Percentiles rank a stretch among this genome's conserved stretches.
phyloP scores from a whole-genome alignment of 768 basidiomycete genomes.

The Termitomyces sp. region DNA sequence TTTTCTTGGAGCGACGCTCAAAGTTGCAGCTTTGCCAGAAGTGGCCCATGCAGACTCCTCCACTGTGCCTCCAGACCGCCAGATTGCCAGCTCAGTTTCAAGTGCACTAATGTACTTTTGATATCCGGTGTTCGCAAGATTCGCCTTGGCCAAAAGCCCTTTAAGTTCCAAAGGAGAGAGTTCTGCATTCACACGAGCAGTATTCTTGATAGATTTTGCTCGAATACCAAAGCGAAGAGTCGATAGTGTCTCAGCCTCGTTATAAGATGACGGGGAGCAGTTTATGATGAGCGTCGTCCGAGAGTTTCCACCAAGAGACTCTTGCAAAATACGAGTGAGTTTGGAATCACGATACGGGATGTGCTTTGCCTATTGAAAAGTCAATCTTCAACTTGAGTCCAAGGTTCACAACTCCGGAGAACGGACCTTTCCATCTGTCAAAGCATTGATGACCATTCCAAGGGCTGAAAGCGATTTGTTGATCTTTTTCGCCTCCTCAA shows the following conservation, averaged over 20 bases:
- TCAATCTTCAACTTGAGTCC: not conserved
- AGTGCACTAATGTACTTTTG: conserved; percentile 84
- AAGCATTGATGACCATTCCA: conserved; percentile 98
- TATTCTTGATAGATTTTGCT: conserved; percentile 99
- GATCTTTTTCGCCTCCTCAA: conserved; percentile 99
- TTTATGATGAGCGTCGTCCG: conserved; percentile 98
- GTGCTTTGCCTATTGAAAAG: conserved; percentile 72
- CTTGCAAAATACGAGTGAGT: conserved; percentile 97
- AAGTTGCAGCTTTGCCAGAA: conserved; percentile 52
- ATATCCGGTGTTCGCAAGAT: conserved; percentile 76
- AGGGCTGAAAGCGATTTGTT: conserved; percentile 97
- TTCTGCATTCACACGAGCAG: conserved; percentile 97
- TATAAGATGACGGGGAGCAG: conserved; percentile 96
- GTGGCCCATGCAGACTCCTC: conserved; percentile 79
- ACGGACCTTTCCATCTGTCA: conserved; percentile 90
- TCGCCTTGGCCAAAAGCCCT: conserved; percentile 82
- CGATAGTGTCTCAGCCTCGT: conserved; percentile 92
- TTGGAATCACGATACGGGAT: conserved; percentile 99
- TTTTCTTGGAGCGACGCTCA: conserved; percentile 52
- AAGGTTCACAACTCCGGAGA: not conserved
- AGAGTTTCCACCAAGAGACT: conserved; percentile 93
- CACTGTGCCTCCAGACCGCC: conserved; percentile 84
- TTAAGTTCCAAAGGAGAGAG: conserved; percentile 96
- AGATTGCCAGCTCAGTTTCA: conserved; percentile 85
- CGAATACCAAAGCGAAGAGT: conserved; percentile 99